Evolutionary conservation across 2,329 filamentous ascomycete genomes (phyloP), one percentile per base, ranked within the genome.

Genomic region (Microsporum ferrugineum): DNA sequence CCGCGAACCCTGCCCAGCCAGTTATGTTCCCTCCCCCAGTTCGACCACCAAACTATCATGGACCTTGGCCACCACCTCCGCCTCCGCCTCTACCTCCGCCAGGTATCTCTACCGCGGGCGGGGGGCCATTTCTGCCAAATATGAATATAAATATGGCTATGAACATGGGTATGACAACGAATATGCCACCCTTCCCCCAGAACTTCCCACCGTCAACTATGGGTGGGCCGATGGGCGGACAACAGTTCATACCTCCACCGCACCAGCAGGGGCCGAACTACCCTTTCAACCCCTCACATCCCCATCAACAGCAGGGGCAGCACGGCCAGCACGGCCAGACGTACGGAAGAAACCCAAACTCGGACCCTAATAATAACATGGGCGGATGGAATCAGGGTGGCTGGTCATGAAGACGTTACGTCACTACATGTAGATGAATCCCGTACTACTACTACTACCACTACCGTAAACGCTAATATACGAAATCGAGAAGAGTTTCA

Each of bases 31-130:
- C 60, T 59, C 65, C 69, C 29, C 71, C 71, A 34, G 71, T 69
- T 49, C 68, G 71, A 57, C 70, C 70, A 14, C 68, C 70, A 36
- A 70, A 69, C 60, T 74, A 72, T 57, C 67, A 71, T 34, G 72
- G 72, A 12, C 59, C 66, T 8, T 75, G 73, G 73, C 72, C 72
- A 34, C 69, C 67, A 43, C 72, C 72, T 58, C 72, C 72, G 14
- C 70, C 68, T 33, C 72, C 72, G 56, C 70, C 68, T 33, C 72
- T 71, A 57, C 71, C 71, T 51, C 70, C 70, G 45, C 68, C 68
- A 5, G 60, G 65, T 36, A 61, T 64, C 49, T 62, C 64, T 12
- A 65, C 64, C 17, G 59, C 65, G 0, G 65, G 63, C 0, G 57
- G 56, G 34, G 51, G 51, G n/a, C 57, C 62, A 5, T 63, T 63